A percentile compares a stretch with the other conserved stretches of the same genome.
Conservation (phyloP, 2,329 filamentous ascomycete species). For the Teratosphaeria gauchensis region DNA sequence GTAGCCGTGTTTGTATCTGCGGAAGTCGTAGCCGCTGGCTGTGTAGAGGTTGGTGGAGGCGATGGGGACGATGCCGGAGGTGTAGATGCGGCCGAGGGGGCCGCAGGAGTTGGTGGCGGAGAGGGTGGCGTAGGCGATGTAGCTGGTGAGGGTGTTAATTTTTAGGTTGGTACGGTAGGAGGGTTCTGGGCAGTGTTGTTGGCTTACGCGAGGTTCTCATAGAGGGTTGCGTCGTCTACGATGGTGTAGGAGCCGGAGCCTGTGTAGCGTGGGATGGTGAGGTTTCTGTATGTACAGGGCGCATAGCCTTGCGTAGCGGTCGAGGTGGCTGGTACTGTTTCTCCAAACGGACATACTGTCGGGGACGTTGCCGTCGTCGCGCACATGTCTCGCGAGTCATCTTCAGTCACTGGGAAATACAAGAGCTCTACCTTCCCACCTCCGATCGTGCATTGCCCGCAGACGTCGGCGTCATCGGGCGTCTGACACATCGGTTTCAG, state of each 20-base stretch:
- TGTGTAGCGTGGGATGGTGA: constrained; percentile 10
- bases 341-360: constrained; percentile 15
- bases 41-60: constrained; percentile 20
- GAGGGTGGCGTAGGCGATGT: constrained; percentile 20
- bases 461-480: constrained; percentile 12
- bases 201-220: background rate
- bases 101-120: constrained; percentile 19
- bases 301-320: constrained; percentile 9
- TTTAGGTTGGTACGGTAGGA: background rate
- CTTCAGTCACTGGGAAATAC: constrained; percentile 19
- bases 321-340: constrained; percentile 16
- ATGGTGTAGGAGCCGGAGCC: background rate
- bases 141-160: background rate
- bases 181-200: background rate
- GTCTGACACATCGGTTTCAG: constrained; percentile 3
- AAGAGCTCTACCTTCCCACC: constrained; percentile 22
- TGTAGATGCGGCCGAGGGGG: constrained; percentile 9
- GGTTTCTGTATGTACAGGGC: constrained; percentile 3
- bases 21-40: constrained; percentile 14
- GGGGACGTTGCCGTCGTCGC: constrained; percentile 16
- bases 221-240: constrained; percentile 13
- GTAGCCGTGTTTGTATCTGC: constrained; percentile 16
- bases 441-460: constrained; percentile 23
- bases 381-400: constrained; percentile 19
- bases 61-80: constrained; percentile 18